Base-by-base conservation (phyloP, 306 rosid species). In the Neltuma alba region DNA sequence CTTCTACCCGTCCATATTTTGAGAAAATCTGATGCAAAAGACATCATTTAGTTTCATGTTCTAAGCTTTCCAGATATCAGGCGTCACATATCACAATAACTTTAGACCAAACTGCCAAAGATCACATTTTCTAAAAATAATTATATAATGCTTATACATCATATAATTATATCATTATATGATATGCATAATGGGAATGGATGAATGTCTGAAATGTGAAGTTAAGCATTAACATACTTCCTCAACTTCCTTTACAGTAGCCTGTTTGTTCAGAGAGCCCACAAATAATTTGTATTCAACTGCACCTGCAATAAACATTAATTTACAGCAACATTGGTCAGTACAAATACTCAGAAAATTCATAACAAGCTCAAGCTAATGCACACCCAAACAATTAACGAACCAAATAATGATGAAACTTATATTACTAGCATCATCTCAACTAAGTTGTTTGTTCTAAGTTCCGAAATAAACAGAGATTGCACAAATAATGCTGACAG, bases 261-360 rank as follows among this genome's bases (percentile, higher is more conserved):
- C 94, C 70, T 95, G 98, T 79, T 89, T 95, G 91, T 91, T 88
- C 85, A 95, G 82, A 57, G 98, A 95, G 75, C 99, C 99, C 80
- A 95, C 99, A 80, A 95, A 95, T 83, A 95, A 84, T 83, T 95
- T 95, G 97, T 86, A 92, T 86, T 95, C 99, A 40, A 90, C 93
- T 34, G 99, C 99, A 85, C 99, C 99, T 95, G 76, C 78, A 74
- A 80, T 76, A 55, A 70, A 68, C 64, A 75, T 82, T 58, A 62
- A 65, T 50, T 72, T 80, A 78, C 57, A 92, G 81, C 64, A 74
- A 80, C 76, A 77, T 4, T 50, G 74, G 83, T 80, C 78, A 83
- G 89, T 50, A 65, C 12, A 40, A 23, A 40, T 63, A 23, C 62
- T 50, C 52, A 11, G 76, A 79, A 61, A 45, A 82, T 38, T 27